Evolutionary conservation across 164 flowering plant genomes (phyloP).

Genomic region (Vitis rotundifolia): DNA sequence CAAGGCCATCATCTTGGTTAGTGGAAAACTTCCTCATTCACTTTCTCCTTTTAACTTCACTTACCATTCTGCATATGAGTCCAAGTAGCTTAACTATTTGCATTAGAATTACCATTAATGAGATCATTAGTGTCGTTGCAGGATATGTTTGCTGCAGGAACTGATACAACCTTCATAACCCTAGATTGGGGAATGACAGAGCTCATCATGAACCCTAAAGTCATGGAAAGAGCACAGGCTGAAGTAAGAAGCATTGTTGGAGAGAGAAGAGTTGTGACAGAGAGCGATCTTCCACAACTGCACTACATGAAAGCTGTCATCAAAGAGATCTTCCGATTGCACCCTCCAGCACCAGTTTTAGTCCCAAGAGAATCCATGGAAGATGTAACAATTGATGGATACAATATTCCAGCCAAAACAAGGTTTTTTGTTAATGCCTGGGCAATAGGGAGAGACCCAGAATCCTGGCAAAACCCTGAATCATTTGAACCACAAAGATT

Average conservation of each 20-base stretch:
- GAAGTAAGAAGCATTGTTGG: conserved; percentile 44
- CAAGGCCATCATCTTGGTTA: conserved; percentile 59
- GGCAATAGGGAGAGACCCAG: conserved; percentile 56
- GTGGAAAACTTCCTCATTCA: neutral
- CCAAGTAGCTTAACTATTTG: neutral
- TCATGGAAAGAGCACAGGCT: conserved; percentile 40
- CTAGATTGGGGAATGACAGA: conserved; percentile 69
- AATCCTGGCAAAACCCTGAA: conserved; percentile 47
- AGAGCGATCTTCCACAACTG: conserved; percentile 38
- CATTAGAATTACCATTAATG: neutral
- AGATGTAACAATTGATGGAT: conserved; percentile 37
- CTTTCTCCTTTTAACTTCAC: too few relatives aligned
- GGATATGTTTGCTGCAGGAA: conserved; percentile 71
- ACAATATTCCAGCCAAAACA: conserved; percentile 45
- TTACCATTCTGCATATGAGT: neutral
- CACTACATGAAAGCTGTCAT: conserved; percentile 48
- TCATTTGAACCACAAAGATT: conserved; percentile 56
- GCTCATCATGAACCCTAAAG: conserved; percentile 45
- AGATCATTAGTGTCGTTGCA: conserved; percentile 19
- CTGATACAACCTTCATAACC: conserved; percentile 52
- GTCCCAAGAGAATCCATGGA: conserved; percentile 55
- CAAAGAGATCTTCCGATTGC: conserved; percentile 54
- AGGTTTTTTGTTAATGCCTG: conserved; percentile 48
- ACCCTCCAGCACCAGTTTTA: conserved; percentile 50
- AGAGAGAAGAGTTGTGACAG: conserved; percentile 30